Percentiles rank a stretch among this genome's conserved stretches.
These are phyloP conservation scores for Byssothecium circinans DNA, from an alignment of 2,329 filamentous ascomycete genomes.

Conservation along the genomic window DNA sequence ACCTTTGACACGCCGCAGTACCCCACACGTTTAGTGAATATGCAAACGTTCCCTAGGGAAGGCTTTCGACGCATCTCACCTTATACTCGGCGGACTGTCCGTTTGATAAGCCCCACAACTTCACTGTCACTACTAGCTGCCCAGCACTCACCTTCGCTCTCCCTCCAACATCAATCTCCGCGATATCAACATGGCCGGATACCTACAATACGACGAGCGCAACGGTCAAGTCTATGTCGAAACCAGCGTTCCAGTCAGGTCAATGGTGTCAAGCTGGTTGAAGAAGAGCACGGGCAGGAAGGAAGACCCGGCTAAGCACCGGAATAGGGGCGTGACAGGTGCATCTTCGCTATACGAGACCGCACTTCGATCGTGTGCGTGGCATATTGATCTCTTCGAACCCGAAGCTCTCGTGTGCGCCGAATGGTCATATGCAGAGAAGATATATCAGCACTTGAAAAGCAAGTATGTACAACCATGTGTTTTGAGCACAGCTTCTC, in stretches of 20 bases:
- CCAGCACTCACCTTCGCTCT: too few species aligned
- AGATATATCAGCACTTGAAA: slow-evolving; percentile 20
- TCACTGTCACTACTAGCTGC: too few species aligned
- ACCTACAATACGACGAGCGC: slow-evolving; percentile 1
- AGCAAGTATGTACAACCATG: slow-evolving; percentile 8
- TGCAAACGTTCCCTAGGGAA: too few species aligned
- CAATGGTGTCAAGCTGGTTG: slow-evolving; percentile 24
- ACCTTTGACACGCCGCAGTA: too few species aligned
- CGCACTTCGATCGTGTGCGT: slow-evolving; percentile 21
- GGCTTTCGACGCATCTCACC: too few species aligned
- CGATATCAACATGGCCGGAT: not conserved
- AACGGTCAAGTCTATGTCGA: slow-evolving; percentile 24
- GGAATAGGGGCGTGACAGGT: slow-evolving; percentile 11
- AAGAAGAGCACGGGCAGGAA: slow-evolving; percentile 15
- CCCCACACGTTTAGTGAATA: too few species aligned
- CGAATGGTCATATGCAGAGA: slow-evolving; percentile 21
- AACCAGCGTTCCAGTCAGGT: slow-evolving; percentile 9
- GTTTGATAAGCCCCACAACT: too few species aligned
- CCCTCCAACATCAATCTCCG: too few species aligned
- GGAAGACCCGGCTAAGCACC: slow-evolving; percentile 12
- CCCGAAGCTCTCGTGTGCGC: slow-evolving; percentile 20
- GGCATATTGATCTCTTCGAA: slow-evolving; percentile 18
- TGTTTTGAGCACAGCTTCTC: too few species aligned
- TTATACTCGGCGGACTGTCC: too few species aligned
- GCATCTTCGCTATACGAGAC: slow-evolving; percentile 20